Evolutionary conservation across 2,329 filamentous ascomycete genomes (phyloP), one percentile per base, ranked within the genome.

Genomic region (Cryphonectria parasitica): DNA sequence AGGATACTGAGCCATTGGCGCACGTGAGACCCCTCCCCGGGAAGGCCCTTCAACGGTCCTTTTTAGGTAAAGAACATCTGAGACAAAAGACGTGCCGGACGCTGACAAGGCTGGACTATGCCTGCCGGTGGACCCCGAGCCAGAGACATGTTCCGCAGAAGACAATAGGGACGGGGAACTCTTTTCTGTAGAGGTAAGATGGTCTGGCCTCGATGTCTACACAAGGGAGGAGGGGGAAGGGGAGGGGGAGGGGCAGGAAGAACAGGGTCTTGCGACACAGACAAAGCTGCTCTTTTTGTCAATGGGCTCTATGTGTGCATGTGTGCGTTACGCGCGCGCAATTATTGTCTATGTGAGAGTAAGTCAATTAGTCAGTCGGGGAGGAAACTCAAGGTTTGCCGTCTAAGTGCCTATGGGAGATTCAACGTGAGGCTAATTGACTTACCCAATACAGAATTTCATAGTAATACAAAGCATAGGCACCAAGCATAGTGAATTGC

Each of bases 91-190:
- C 34, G 34, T 39, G 13, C 58, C n/a, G 58, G 15, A 34, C 34
- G 34, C 34, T 34, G 34, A 34, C 34, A 34, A 34, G 34, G 34
- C 34, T 34, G 34, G 34, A 34, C 34, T 2, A 34, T 49, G 45
- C 25, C 25, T 58, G 54, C 13, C 54, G 34, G 34, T 31, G 54
- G 15, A 56, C 52, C 25, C 10, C 17, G 52, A 25, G 25, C 25
- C 28, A 61, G 58, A 61, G 58, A n/a, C 58, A 61, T 34, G 10
- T 61, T 34, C 39, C 58, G 31, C 58, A 61, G 2, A 61, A 49
- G 22, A 7, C 3, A 0, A n/a, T n/a, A 19, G 17, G 22, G 8
- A 19, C 6, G 22, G 8, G 45, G n/a, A 1, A 3, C 34, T 17
- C 34, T 34, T 11, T 61, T 25, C 4, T 58, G 25, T 13, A 5